These are phyloP conservation scores for Carex sylvatica DNA, from an alignment of 202 grass and related monocot species.

Conservation along the genomic window DNA sequence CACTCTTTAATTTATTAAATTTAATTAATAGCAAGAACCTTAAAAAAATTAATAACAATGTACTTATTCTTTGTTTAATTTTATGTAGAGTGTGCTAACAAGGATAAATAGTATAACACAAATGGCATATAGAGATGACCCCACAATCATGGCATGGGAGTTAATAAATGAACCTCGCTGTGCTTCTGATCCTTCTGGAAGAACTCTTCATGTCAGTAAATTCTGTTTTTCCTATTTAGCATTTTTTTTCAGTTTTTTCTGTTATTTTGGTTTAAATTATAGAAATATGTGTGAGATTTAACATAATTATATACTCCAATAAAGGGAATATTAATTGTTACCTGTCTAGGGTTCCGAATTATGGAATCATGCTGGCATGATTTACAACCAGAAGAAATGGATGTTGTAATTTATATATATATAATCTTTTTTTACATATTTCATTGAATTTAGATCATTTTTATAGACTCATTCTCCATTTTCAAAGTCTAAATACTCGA, in stretches of 20 bases:
- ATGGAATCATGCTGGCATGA: no score
- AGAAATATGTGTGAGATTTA: background rate
- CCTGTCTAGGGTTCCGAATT: no score
- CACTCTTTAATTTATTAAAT: no score
- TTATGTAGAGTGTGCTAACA: conserved; percentile 29
- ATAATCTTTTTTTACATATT: no score
- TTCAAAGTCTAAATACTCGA: no score
- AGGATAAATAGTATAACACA: conserved; percentile 33
- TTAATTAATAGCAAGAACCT: background rate
- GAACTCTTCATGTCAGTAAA: conserved; percentile 29
- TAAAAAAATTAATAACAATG: background rate
- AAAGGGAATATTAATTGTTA: background rate
- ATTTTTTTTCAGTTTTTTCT: background rate
- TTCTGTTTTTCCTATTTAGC: background rate
- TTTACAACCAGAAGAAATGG: no score
- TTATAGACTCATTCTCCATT: no score
- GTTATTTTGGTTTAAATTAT: background rate
- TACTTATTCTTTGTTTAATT: background rate
- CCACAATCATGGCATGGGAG: conserved; percentile 47
- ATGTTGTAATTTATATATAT: no score
- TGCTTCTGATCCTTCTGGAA: conserved; percentile 29
- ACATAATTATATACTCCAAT: background rate
- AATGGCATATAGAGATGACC: conserved; percentile 35
- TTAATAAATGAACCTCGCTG: conserved; percentile 45
- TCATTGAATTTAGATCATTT: no score